phyloP scores from a whole-genome alignment of 306 rosid species.

The Morella rubra region DNA sequence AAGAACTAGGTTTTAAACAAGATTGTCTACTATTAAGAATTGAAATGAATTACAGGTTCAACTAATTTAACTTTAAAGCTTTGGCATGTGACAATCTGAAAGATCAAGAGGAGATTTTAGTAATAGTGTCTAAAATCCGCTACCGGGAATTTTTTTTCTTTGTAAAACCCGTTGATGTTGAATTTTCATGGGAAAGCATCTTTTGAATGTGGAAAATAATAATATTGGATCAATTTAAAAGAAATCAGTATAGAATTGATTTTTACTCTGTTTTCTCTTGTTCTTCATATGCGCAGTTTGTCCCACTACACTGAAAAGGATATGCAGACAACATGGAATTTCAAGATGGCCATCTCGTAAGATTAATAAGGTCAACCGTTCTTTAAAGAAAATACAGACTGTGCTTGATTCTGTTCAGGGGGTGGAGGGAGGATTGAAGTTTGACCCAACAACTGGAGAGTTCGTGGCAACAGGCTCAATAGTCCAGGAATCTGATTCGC shows the following conservation, averaged over 20 bases:
- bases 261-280: slow-evolving; percentile 12
- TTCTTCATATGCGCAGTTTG: slow-evolving; percentile 54
- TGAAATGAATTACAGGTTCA: too few relatives aligned
- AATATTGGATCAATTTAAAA: neutral
- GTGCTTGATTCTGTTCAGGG: slow-evolving; percentile 82
- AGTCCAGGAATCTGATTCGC: slow-evolving; percentile 46
- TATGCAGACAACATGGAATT: slow-evolving; percentile 93
- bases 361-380: slow-evolving; percentile 80
- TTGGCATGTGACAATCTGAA: neutral
- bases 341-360: slow-evolving; percentile 94
- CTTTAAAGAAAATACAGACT: slow-evolving; percentile 68
- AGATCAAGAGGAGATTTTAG: neutral
- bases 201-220: neutral
- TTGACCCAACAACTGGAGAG: slow-evolving; percentile 60
- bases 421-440: slow-evolving; percentile 69
- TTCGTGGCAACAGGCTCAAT: slow-evolving; percentile 58
- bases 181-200: neutral
- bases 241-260: neutral
- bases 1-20: neutral
- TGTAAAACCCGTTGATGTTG: neutral
- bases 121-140: neutral
- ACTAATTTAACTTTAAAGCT: neutral
- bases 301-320: slow-evolving; percentile 92
- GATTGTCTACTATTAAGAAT: neutral
- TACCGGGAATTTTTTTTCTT: neutral